Conservation (phyloP, 352 stramenopile genomes). For the Pythium folliculosum region DNA sequence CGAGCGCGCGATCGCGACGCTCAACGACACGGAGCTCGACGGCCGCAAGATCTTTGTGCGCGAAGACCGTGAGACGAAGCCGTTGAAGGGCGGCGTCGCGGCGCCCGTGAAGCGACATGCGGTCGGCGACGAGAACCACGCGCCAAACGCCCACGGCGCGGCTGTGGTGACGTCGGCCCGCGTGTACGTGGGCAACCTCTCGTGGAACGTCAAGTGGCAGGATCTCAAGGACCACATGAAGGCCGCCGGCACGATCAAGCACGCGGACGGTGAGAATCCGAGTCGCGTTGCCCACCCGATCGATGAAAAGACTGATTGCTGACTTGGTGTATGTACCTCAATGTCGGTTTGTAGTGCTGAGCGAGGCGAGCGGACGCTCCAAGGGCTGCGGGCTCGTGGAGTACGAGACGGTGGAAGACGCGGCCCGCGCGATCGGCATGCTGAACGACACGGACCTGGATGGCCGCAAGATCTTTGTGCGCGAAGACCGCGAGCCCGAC, state of each 20-base stretch:
- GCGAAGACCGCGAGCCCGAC: constrained; percentile 80
- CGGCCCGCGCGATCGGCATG: constrained; percentile 82
- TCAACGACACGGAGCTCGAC: constrained; percentile 92
- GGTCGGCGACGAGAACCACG: background rate
- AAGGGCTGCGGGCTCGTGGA: constrained; percentile 89
- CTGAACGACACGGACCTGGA: constrained; percentile 94
- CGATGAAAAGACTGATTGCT: background rate
- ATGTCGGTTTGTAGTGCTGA: constrained; percentile 47
- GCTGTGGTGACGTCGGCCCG: constrained; percentile 36
- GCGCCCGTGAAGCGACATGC: background rate
- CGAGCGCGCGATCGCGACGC: constrained; percentile 73
- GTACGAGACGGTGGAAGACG: constrained; percentile 68
- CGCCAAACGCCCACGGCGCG: background rate
- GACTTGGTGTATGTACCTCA: background rate
- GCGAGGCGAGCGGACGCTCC: constrained; percentile 84
- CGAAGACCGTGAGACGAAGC: constrained; percentile 87
- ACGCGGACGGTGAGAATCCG: constrained; percentile 59
- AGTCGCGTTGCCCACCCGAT: background rate
- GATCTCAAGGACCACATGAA: constrained; percentile 97
- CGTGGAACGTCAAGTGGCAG: constrained; percentile 93
- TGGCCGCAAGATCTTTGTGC: constrained; percentile 88
- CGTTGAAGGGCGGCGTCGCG: background rate
- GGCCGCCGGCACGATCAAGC: constrained; percentile 74
- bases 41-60: constrained; percentile 94
- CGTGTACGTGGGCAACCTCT: constrained; percentile 92